A percentile compares a stretch with the other conserved stretches of the same genome.
phyloP scores from a whole-genome alignment of 192 early-diverging fungal genomes.

The Mortierella alpina region DNA sequence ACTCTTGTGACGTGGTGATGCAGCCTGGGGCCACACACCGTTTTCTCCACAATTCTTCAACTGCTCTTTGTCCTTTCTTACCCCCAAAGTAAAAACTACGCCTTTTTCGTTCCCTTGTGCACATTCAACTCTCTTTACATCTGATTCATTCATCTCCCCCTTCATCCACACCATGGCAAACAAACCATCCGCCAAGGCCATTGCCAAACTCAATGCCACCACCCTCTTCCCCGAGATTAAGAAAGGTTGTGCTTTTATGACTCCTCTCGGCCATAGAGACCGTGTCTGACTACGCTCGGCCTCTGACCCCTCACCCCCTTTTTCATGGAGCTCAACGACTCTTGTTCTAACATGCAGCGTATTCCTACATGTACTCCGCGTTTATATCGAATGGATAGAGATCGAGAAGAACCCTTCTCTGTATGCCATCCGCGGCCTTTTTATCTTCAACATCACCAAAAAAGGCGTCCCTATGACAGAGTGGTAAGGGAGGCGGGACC shows the following conservation, averaged over 20 bases:
- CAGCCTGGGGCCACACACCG: neutral
- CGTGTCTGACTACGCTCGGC: too few relatives aligned
- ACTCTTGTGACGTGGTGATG: too few relatives aligned
- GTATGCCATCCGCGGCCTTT: constrained; percentile 44
- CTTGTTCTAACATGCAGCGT: neutral
- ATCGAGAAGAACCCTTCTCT: constrained; percentile 45
- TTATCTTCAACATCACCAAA: constrained; percentile 50
- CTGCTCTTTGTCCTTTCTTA: neutral
- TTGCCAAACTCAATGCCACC: constrained; percentile 51
- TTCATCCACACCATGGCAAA: constrained; percentile 41
- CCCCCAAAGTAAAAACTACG: neutral
- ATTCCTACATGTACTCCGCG: neutral
- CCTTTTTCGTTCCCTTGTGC: neutral
- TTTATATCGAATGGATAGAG: constrained; percentile 8
- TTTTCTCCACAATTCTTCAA: constrained; percentile 6
- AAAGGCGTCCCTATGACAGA: constrained; percentile 42
- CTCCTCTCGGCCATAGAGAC: neutral
- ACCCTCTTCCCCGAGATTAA: constrained; percentile 53
- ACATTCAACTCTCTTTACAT: neutral
- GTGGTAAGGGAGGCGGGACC: constrained; percentile 16
- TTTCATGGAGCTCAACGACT: neutral
- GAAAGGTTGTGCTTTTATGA: constrained; percentile 24
- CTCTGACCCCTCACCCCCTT: neutral
- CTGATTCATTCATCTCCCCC: neutral
- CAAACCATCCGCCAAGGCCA: constrained; percentile 45